Evolutionary conservation across 2,329 filamentous ascomycete species (phyloP).

Genomic region (Didymella keratinophila): DNA sequence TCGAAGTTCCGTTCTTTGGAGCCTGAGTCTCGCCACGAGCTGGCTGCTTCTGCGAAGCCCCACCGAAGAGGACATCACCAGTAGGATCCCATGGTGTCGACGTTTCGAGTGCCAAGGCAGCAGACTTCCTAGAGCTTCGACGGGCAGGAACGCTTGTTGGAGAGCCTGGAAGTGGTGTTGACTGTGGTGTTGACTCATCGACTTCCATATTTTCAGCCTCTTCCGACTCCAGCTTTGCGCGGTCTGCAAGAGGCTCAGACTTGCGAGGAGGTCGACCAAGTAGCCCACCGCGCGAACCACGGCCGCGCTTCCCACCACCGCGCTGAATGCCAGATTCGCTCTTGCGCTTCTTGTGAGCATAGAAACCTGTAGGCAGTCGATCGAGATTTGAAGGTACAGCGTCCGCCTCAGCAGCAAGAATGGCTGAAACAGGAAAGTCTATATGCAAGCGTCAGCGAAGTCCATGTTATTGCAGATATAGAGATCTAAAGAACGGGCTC

Average conservation of each 20-base stretch:
- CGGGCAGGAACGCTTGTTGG: constrained; percentile 21
- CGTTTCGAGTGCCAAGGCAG: constrained; percentile 2
- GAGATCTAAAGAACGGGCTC: not conserved
- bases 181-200: not conserved
- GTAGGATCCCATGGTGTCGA: constrained; percentile 8
- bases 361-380: constrained; percentile 26
- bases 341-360: constrained; percentile 28
- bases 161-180: not conserved
- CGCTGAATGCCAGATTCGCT: constrained; percentile 20
- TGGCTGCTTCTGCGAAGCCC: not conserved
- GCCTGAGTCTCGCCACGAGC: not conserved
- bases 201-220: not conserved
- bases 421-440: constrained; percentile 6
- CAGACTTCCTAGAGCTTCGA: constrained; percentile 26
- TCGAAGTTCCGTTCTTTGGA: not conserved
- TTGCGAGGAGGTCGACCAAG: constrained; percentile 28
- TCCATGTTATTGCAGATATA: not conserved
- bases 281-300: constrained; percentile 22
- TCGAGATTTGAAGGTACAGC: constrained; percentile 32
- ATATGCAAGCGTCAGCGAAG: not conserved
- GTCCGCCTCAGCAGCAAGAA: constrained; percentile 33
- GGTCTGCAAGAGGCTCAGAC: constrained; percentile 12
- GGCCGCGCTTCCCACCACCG: constrained; percentile 24
- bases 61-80: constrained; percentile 3
- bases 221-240: not conserved